Evolutionary conservation across 176 grass and related monocot species (phyloP).

Genomic region (Eremochloa ophiuroides): DNA sequence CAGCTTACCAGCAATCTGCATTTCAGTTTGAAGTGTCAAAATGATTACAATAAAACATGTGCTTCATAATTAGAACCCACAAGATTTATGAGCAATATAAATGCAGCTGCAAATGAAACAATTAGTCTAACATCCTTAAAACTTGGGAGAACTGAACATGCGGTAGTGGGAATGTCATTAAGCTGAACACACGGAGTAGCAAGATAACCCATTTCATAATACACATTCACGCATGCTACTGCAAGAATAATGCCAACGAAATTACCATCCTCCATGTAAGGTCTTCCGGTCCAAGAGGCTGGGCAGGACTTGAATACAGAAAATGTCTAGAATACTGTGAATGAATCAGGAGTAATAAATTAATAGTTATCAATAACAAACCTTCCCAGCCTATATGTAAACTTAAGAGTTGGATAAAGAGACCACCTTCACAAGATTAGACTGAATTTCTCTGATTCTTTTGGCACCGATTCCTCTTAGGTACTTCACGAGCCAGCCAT

Average conservation of each 20-base stretch:
- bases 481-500: slow-evolving; percentile 75
- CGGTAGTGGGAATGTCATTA: not conserved
- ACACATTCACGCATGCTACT: not conserved
- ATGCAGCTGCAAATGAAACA: slow-evolving; percentile 4
- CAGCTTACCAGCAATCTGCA: slow-evolving; percentile 90
- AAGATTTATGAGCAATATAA: not conserved
- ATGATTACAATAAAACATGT: not conserved
- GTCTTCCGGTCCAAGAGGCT: slow-evolving; percentile 84
- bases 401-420: not conserved
- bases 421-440: slow-evolving; percentile 69
- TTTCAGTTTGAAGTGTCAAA: slow-evolving; percentile 4
- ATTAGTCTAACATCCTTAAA: not conserved
- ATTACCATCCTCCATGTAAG: slow-evolving; percentile 95
- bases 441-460: slow-evolving; percentile 68
- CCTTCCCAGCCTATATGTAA: not conserved
- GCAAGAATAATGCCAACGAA: not conserved
- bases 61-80: not conserved
- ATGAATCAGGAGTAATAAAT: slow-evolving; percentile 27
- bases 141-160: not conserved
- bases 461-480: slow-evolving; percentile 56
- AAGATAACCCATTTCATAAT: not conserved
- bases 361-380: slow-evolving; percentile 17
- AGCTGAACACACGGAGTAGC: not conserved
- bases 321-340: slow-evolving; percentile 79
- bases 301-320: slow-evolving; percentile 84